Percentiles rank a stretch among this genome's conserved stretches.
These are phyloP conservation scores for Daldinia eschscholtzii DNA, from an alignment of 2,329 filamentous ascomycete species.

Conservation along the genomic window DNA sequence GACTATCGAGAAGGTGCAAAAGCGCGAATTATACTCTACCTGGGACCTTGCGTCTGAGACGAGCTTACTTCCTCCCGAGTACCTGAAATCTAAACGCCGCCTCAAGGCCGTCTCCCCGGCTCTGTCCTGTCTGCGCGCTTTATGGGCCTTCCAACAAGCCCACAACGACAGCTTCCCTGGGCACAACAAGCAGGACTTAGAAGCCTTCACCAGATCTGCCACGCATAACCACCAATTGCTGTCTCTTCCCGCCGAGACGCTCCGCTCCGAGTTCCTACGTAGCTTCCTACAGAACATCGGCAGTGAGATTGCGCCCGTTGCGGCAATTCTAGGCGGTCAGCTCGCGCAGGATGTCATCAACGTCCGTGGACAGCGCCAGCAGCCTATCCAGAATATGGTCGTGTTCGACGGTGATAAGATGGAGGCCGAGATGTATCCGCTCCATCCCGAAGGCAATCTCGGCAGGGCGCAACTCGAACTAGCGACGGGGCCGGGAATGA, in stretches of 20 bases:
- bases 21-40: conserved; percentile 90
- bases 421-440: conserved; percentile 81
- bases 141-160: conserved; percentile 85
- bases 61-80: conserved; percentile 77
- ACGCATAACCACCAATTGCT: conserved; percentile 83
- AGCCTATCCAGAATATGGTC: conserved; percentile 95
- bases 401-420: conserved; percentile 89
- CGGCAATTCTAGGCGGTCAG: conserved; percentile 89
- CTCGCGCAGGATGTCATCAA: conserved; percentile 98
- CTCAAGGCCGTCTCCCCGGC: conserved; percentile 83
- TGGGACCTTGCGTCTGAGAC: conserved; percentile 85
- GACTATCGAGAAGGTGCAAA: conserved; percentile 86
- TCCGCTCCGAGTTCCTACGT: conserved; percentile 79
- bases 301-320: conserved; percentile 86
- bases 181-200: conserved; percentile 73
- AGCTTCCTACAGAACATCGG: conserved; percentile 89
- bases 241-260: conserved; percentile 74
- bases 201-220: conserved; percentile 81
- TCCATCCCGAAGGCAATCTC: conserved; percentile 76
- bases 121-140: conserved; percentile 85
- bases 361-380: conserved; percentile 88
- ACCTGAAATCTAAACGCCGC: conserved; percentile 75
- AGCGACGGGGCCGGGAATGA: conserved; percentile 34
- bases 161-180: conserved; percentile 66
- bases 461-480: conserved; percentile 61